Evolutionary conservation across 345 rosid genomes (phyloP).

Genomic region (Arabidopsis arenosa): DNA sequence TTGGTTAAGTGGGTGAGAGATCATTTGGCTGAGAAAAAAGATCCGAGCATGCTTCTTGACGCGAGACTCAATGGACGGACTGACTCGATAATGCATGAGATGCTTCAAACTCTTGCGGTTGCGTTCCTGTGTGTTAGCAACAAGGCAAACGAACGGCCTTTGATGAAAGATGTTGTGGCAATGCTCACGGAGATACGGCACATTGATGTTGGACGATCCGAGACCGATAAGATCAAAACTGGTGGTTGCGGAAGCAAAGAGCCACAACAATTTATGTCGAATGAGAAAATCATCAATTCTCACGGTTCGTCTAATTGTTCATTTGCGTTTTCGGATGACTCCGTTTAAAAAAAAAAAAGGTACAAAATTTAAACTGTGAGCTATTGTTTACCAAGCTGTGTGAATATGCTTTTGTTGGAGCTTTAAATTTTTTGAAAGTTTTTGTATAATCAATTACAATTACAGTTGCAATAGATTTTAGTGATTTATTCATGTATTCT

Average conservation of each 20-base stretch:
- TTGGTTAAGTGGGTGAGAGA: conserved; percentile 85
- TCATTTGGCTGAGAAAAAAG: conserved; percentile 66
- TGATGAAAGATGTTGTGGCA: conserved; percentile 90
- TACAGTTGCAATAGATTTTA: background rate
- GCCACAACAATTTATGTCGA: conserved; percentile 19
- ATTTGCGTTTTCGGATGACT: conserved; percentile 42
- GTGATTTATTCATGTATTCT: background rate
- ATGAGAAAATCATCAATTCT: conserved; percentile 34
- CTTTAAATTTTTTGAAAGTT: background rate
- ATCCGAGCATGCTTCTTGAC: conserved; percentile 72
- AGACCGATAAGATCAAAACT: conserved; percentile 20
- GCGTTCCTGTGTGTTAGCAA: conserved; percentile 79
- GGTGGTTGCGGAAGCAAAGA: conserved; percentile 31
- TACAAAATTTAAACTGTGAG: background rate
- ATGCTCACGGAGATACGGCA: conserved; percentile 70
- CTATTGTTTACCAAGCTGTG: conserved; percentile 20
- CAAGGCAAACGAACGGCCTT: conserved; percentile 79
- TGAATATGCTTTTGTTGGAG: conserved; percentile 29
- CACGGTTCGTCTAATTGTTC: conserved; percentile 44
- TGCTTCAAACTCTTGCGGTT: conserved; percentile 85
- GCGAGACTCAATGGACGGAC: conserved; percentile 69
- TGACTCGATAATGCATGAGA: conserved; percentile 74
- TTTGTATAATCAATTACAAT: background rate
- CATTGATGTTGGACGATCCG: conserved; percentile 31
- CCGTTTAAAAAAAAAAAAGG: conserved; percentile 9